Base-by-base conservation (phyloP, 495 filamentous ascomycete species). In the Penicillium crystallinum region DNA sequence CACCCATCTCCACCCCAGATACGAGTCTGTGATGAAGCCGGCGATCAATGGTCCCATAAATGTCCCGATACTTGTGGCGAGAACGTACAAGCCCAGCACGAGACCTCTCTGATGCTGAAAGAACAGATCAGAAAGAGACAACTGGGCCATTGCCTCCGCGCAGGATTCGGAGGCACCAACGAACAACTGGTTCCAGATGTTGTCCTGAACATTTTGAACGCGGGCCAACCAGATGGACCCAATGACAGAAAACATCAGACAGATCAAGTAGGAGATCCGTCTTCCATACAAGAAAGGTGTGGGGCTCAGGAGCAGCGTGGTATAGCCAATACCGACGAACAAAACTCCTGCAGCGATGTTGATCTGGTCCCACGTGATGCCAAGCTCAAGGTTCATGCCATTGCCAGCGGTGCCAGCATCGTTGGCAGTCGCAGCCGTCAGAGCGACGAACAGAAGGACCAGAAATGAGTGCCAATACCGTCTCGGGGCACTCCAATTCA, bases 401-500 rank as follows among this genome's bases (percentile, higher is more conserved):
- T 59, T 61, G 4, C 55, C 54, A 15, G 63, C 63, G n/a, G 54
- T 56, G 14, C 60, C 63, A 29, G 58, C 63, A 53, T 63, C 60
- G 37, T 65, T 65, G 9, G 63, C 57, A 11, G 60, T 63, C 15
- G 60, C 63, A 3, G 63, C 63, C 3, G 63, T 65, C 22, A 65
- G 49, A 8, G 58, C 63, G 18, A 62, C 60, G 6, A 65, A 54
- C 1, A 65, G 22, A 12, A 62, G 34, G 14, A 65, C 57, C 15
- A 65, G 15, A 10, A 61, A 45, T 10, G 63, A 54, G 56, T 65
- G 59, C 63, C 63, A 65, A 27, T 63, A 65, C 19, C 78, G 77
- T 42, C 77, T 68, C 41, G 59, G 57, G 7, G 54, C 63, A 36
- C 71, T 68, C 78, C 78, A 81, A 46, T 79, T 79, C 55, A 81